A percentile compares a stretch with the other conserved stretches of the same genome.
Conservation (phyloP, 805 yeast genomes). For the Candida manassasensis region DNA sequence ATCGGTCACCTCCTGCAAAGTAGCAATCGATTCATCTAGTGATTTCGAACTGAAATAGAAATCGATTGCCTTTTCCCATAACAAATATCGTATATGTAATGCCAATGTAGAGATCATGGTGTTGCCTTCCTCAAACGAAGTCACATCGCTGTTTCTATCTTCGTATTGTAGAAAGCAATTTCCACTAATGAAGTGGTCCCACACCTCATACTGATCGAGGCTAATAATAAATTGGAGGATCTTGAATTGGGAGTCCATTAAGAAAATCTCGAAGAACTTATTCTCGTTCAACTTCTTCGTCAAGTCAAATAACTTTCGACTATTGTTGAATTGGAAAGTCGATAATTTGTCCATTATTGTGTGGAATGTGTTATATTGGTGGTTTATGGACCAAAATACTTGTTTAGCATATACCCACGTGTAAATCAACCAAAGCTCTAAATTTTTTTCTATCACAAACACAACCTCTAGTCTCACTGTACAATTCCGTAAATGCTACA, state of each 20-base stretch:
- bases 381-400: not conserved
- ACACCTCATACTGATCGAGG: conserved; percentile 26
- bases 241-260: conserved; percentile 32
- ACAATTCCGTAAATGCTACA: not conserved
- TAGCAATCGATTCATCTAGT: conserved; percentile 16
- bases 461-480: not conserved
- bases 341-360: conserved; percentile 31
- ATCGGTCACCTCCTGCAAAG: conserved; percentile 28
- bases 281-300: conserved; percentile 29
- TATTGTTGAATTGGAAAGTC: conserved; percentile 32
- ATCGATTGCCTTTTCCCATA: conserved; percentile 70
- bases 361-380: not conserved
- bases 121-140: conserved; percentile 40
- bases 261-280: conserved; percentile 31
- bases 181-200: conserved; percentile 38
- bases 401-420: not conserved
- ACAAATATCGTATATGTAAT: conserved; percentile 57
- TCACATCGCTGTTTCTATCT: conserved; percentile 31
- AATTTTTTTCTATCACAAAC: not conserved
- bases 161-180: conserved; percentile 22
- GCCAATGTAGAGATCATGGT: conserved; percentile 40
- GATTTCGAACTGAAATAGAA: conserved; percentile 28
- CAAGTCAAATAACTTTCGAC: conserved; percentile 27
- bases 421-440: not conserved
- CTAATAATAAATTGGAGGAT: conserved; percentile 25